These are phyloP conservation scores for Fusarium sp. DNA, from an alignment of 2,329 filamentous ascomycete species.

Conservation along the genomic window DNA sequence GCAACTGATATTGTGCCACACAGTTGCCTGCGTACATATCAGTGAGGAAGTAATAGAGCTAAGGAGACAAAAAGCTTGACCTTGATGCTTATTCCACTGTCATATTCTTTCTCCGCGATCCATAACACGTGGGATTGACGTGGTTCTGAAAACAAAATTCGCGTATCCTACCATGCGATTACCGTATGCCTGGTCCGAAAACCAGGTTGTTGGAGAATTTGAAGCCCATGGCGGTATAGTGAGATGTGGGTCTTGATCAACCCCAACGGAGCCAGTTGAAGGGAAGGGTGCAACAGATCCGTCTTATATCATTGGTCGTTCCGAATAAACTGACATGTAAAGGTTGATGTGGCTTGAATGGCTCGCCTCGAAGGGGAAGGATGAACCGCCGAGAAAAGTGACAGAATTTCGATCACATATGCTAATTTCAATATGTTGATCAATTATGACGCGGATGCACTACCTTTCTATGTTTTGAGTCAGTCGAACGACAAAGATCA, in stretches of 20 bases:
- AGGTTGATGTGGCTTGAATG: constrained; percentile 14
- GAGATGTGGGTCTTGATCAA: constrained; percentile 16
- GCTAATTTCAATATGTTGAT: background rate
- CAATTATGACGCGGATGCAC: background rate
- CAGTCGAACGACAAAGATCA: constrained; percentile 4
- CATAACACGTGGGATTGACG: constrained; percentile 15
- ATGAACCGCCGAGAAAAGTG: constrained; percentile 4
- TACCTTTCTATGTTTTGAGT: constrained; percentile 1
- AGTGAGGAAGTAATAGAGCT: background rate
- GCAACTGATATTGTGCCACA: constrained; percentile 7
- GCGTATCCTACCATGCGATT: background rate
- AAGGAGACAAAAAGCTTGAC: background rate
- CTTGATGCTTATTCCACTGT: background rate
- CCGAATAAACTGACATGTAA: background rate
- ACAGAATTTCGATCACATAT: constrained; percentile 6
- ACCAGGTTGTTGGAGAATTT: constrained; percentile 36
- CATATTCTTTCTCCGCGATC: background rate
- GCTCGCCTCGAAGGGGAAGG: constrained; percentile 26
- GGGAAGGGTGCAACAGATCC: constrained; percentile 19
- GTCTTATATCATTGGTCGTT: constrained; percentile 21
- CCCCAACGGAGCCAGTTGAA: constrained; percentile 11
- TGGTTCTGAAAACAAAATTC: constrained; percentile 11
- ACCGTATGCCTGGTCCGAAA: constrained; percentile 25
- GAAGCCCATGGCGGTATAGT: constrained; percentile 10
- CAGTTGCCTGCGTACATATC: constrained; percentile 1